A percentile compares a stretch with the other conserved stretches of the same genome.
phyloP scores from a whole-genome alignment of 2,329 filamentous ascomycete species.

The Ascosphaera pollenicola region DNA sequence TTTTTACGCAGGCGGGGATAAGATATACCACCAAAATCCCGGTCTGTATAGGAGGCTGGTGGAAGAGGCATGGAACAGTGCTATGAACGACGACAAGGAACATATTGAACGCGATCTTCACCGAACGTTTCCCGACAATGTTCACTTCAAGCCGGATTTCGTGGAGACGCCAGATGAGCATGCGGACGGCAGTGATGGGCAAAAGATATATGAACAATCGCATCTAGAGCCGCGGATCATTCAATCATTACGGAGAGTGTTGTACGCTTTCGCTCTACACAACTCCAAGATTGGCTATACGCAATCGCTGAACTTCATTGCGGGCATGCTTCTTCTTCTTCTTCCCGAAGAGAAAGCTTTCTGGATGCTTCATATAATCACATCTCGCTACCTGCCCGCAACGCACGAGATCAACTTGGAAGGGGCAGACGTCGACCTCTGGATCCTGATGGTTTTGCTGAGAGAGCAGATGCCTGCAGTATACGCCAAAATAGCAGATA shows the following conservation, averaged over 20 bases:
- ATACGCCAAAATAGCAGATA: slow-evolving; percentile 73
- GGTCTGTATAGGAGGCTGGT: slow-evolving; percentile 57
- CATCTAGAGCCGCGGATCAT: slow-evolving; percentile 53
- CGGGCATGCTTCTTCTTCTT: slow-evolving; percentile 72
- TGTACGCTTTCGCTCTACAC: slow-evolving; percentile 77
- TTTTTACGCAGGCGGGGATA: slow-evolving; percentile 76
- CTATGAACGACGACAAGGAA: slow-evolving; percentile 56
- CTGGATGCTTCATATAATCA: slow-evolving; percentile 83
- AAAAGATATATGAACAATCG: slow-evolving; percentile 14
- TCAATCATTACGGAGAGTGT: slow-evolving; percentile 56
- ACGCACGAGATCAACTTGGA: slow-evolving; percentile 82
- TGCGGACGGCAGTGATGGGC: slow-evolving; percentile 16
- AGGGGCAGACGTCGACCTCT: slow-evolving; percentile 81
- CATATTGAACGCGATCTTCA: slow-evolving; percentile 87
- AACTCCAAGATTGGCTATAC: slow-evolving; percentile 88
- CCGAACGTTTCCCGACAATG: slow-evolving; percentile 84
- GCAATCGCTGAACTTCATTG: slow-evolving; percentile 86
- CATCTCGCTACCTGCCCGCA: slow-evolving; percentile 65
- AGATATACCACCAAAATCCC: slow-evolving; percentile 50
- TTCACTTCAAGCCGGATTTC: slow-evolving; percentile 56
- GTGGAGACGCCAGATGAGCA: slow-evolving; percentile 10
- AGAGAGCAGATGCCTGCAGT: slow-evolving; percentile 62
- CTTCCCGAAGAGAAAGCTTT: slow-evolving; percentile 83
- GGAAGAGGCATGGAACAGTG: slow-evolving; percentile 37
- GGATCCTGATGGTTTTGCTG: slow-evolving; percentile 73